Evolutionary conservation across 139 green algal genomes (phyloP), one percentile per base, ranked within the genome.

Genomic region (Penium margaritaceum): DNA sequence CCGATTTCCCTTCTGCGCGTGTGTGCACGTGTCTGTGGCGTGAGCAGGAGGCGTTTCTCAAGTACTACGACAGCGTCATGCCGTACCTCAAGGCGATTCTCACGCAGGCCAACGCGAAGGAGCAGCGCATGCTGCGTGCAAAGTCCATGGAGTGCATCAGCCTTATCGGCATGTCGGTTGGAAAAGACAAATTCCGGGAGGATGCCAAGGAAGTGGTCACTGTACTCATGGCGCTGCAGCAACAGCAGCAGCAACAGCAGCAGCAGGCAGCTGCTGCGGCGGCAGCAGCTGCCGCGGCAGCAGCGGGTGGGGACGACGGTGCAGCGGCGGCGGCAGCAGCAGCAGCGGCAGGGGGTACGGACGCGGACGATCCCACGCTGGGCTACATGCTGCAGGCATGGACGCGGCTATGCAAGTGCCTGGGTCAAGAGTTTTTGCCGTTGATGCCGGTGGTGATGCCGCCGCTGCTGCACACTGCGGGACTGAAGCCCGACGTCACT

Each of bases 161-260:
- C 24, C 86, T 99, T 41, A 91, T 99, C 64, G 94, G 91, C 81
- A 97, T 98, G 92, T 91, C 94, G 3, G 94, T 99, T 46, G 95
- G 95, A 41, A 86, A 86, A 53, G 93, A 98, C 24, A 81, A 83
- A 17, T 98, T 98, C 83, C 74, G 88, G 2, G 44, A 64, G 0
- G 91, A 99, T 74, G 94, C 94, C 3, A 79, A 85, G 27, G 81
- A 82, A 12, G 84, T 97, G 29, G 96, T 97, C 91, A 65, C 85
- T 30, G 86, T 95, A 71, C 89, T 97, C 75, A 81, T 90, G 81
- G 62, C 80, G 67, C 86, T 97, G 70, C 85, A 93, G 76, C n/a
- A n/a, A n/a, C n/a, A n/a, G n/a, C n/a, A n/a, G n/a, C n/a, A n/a
- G n/a, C n/a, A n/a, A n/a, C n/a, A n/a, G n/a, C n/a, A n/a, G n/a